These are phyloP conservation scores for Cupressus sempervirens DNA, from an alignment of 75 land plant genomes.

Conservation along the genomic window DNA sequence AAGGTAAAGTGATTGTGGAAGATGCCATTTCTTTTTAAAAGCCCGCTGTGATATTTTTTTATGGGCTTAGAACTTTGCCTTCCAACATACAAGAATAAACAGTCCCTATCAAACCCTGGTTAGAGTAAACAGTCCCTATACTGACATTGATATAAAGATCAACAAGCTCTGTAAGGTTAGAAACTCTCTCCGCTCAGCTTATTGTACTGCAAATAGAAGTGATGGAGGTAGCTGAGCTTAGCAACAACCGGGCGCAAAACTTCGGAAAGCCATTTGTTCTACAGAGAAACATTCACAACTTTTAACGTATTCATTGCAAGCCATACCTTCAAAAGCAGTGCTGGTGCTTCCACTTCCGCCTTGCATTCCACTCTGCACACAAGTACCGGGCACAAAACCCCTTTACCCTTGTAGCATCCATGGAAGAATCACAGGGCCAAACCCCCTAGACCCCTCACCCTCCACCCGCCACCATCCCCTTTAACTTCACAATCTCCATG, in stretches of 20 bases:
- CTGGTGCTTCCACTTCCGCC: conserved; percentile 18
- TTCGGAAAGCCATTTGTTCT: conserved; percentile 28
- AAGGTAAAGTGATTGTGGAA: too few species aligned
- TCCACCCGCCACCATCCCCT: too few species aligned
- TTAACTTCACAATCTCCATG: too few species aligned
- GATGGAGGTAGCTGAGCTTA: conserved; percentile 29
- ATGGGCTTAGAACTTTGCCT: too few species aligned
- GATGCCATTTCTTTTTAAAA: too few species aligned
- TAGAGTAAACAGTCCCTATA: too few species aligned
- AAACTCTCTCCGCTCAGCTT: conserved; percentile 21
- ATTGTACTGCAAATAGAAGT: conserved; percentile 37
- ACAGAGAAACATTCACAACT: conserved; percentile 37
- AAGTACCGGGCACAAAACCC: background rate
- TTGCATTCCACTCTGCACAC: conserved; percentile 4
- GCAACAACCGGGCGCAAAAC: conserved; percentile 22
- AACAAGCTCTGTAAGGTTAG: conserved; percentile 20
- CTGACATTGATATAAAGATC: conserved; percentile 42
- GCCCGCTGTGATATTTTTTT: too few species aligned
- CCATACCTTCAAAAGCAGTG: conserved; percentile 36
- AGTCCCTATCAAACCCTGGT: too few species aligned
- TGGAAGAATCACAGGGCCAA: background rate
- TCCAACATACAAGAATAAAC: too few species aligned
- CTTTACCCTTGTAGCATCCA: background rate
- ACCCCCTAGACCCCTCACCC: too few species aligned
- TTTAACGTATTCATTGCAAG: conserved; percentile 28